These are phyloP conservation scores for Groenewaldozyma sp. DNA, from an alignment of 1,139 yeast genomes.

Conservation along the genomic window DNA sequence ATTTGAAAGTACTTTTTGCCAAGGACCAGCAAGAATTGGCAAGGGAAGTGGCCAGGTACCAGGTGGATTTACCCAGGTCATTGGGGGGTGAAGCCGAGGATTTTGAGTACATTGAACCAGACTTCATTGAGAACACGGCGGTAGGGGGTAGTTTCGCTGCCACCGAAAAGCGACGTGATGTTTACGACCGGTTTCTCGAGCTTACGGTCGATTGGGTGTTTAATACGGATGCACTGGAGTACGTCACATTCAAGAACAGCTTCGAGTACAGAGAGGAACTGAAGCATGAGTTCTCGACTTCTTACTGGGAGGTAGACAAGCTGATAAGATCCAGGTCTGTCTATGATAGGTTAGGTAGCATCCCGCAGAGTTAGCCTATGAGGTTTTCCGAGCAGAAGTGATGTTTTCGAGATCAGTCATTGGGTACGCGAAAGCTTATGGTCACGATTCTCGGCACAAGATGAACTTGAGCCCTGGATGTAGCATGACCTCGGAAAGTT, in stretches of 20 bases:
- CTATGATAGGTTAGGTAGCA: not conserved
- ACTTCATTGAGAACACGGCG: not conserved
- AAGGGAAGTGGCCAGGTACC: not conserved
- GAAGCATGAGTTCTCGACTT: not conserved
- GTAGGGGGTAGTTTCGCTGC: not conserved
- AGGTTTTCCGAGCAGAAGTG: too few species aligned
- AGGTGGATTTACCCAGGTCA: not conserved
- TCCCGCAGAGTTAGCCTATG: too few species aligned
- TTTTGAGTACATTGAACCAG: not conserved
- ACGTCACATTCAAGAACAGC: too few species aligned
- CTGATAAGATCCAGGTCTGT: not conserved
- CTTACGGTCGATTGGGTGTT: not conserved
- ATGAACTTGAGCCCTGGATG: too few species aligned
- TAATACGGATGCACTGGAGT: too few species aligned
- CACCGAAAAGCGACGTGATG: not conserved
- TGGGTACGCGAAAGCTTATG: too few species aligned
- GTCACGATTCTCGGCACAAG: too few species aligned
- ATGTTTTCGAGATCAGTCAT: too few species aligned
- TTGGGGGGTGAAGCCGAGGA: not conserved
- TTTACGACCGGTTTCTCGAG: not conserved
- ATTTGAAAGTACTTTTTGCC: not conserved
- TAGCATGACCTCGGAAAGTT: too few species aligned
- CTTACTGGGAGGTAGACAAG: constrained; percentile 2
- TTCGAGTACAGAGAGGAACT: too few species aligned
- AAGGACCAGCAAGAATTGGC: not conserved